phyloP scores from a whole-genome alignment of 345 rosid species.

The Lumnitzera littorea region DNA sequence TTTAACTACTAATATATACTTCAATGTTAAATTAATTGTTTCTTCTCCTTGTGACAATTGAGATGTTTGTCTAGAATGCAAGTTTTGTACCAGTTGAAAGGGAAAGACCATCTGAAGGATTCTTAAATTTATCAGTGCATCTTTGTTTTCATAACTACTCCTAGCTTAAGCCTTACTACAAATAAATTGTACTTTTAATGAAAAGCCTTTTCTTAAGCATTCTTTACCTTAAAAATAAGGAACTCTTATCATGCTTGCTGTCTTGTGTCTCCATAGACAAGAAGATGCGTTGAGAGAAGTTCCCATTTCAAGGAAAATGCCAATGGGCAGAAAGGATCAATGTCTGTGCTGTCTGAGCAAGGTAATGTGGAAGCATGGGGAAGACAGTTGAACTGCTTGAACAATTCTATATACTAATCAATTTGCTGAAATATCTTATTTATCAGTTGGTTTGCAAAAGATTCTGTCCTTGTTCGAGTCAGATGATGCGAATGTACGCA shows the following conservation, averaged over 20 bases:
- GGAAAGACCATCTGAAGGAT: too few species aligned
- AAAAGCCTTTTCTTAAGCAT: background rate
- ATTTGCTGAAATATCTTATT: background rate
- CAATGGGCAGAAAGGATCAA: constrained; percentile 64
- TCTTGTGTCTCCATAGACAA: constrained; percentile 35
- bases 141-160: too few species aligned
- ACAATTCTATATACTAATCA: background rate
- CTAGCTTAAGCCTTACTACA: too few species aligned
- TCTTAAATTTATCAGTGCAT: too few species aligned
- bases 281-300: constrained; percentile 58
- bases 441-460: constrained; percentile 82
- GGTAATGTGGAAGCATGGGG: constrained; percentile 30
- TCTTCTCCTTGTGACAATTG: too few species aligned
- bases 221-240: background rate
- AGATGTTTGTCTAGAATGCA: too few species aligned
- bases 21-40: too few species aligned
- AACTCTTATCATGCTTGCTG: background rate
- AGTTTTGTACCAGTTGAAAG: too few species aligned
- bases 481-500: constrained; percentile 86
- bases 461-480: constrained; percentile 82
- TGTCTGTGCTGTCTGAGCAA: constrained; percentile 79
- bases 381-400: background rate
- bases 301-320: constrained; percentile 48
- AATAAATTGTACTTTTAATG: too few species aligned
- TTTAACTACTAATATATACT: too few species aligned